Base-by-base conservation (phyloP, 2,329 filamentous ascomycete species). In the Apiospora saccharicola region DNA sequence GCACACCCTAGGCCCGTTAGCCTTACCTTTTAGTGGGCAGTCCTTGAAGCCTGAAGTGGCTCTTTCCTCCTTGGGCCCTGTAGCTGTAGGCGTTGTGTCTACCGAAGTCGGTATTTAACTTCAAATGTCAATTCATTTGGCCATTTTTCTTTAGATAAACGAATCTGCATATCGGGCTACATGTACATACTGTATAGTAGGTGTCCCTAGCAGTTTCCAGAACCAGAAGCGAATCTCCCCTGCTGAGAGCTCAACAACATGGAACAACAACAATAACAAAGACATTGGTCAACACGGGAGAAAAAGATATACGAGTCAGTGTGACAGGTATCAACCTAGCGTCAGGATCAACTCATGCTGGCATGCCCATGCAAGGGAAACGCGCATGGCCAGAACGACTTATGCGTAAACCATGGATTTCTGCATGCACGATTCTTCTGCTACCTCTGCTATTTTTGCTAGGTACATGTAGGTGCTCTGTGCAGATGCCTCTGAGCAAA, bases 1-100 rank as follows among this genome's bases (percentile, higher is more conserved):
- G 57, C 30, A 64, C 57, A 64, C 57, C 53, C 30, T 61, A 61
- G 16, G 51, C 26, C 30, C 30, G 53, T 37, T 61, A 61, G 53
- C 30, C 53, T 61, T 37, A 37, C 53, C 37, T 61, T 61, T 26
- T 26, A 47, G 37, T 10, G 37, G 37, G 37, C 7, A 34, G 26
- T 61, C 30, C 53, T 41, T 41, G 37, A 41, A 41, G 37, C 53
- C 53, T 61, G 53, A 61, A 34, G 49, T 14, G 49, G 7, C 24
- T 22, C 46, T 47, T 47, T 53, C 24, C 24, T 26, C 46, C 46
- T 7, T 12, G 46, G 19, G 19, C 46, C 19, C 19, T 47, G 46
- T 3, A 49, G 12, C 19, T 47, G 46, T 3, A 49, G 12, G 49
- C 24, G 49, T 53, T 26, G 49, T 53, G 24, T 16, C 24, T 49